Base-by-base conservation (phyloP, 106 monocot genomes). In the Allium fistulosum region DNA sequence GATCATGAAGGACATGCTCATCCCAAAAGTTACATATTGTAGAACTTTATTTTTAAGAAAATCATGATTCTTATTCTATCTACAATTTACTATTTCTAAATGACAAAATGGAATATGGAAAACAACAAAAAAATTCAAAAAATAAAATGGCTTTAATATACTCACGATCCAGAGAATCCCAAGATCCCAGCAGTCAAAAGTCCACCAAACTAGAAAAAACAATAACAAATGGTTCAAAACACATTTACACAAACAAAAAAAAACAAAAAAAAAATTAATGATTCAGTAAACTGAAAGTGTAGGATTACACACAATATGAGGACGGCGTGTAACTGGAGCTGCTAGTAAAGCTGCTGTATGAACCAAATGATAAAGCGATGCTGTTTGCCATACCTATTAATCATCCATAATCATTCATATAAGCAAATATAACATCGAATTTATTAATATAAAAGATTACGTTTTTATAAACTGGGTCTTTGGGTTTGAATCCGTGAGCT, bases 141-240 rank as follows among this genome's bases (percentile, higher is more conserved):
- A 6, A 55, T 0, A 55, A 11, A 6, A 22, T 46, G 26, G n/a
- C 48, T 46, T 4, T 37, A 37, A 63, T 63, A 26, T 50, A 81
- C 94, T 81, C 67, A 91, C 94, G 94, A 83, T 60, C 94, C 94
- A 14, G 94, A 94, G 69, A 94, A 91, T n/a, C 80, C 71, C 65
- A 94, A 70, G 57, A 94, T 94, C 50, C 94, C 94, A 67, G 91
- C 61, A 49, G 94, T 91, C 68, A 94, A 70, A 17, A 84, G 81
- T 45, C 81, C 85, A 26, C 81, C 81, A 62, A 80, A 87, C 82
- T 79, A 37, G 71, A 26, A 72, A 28, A 62, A 10, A 22, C 17
- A 55, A 55, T 37, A 37, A 53, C 9, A 0, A 18, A 49, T 22
- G 16, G 18, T 4, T 14, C 5, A 55, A 55, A 55, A 37, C 37